These are phyloP conservation scores for Aspergillus ellipticus DNA, from an alignment of 495 filamentous ascomycete genomes.

Conservation along the genomic window DNA sequence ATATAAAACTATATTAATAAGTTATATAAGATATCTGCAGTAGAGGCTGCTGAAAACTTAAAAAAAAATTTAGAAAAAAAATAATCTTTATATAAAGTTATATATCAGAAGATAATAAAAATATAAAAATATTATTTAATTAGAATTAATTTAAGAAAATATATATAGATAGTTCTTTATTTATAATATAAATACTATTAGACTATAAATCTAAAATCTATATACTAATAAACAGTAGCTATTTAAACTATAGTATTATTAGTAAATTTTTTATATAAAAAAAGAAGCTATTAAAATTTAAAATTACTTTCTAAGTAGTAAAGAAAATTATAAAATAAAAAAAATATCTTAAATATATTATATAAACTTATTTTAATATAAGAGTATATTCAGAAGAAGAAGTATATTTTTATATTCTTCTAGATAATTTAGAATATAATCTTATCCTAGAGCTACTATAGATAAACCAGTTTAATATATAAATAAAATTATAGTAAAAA, in stretches of 20 bases:
- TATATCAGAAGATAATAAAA: neutral
- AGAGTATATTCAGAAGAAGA: neutral
- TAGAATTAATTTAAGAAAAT: no score
- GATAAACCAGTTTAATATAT: neutral
- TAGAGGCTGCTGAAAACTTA: neutral
- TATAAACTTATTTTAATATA: constrained; percentile 3
- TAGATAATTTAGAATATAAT: neutral
- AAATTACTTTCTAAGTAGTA: neutral
- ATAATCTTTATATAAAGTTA: constrained; percentile 2
- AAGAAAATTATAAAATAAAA: neutral
- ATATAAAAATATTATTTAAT: no score
- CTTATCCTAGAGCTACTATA: neutral
- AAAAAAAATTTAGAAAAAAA: neutral
- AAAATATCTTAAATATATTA: neutral
- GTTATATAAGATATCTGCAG: neutral
- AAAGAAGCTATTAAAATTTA: neutral
- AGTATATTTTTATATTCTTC: neutral
- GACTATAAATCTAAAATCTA: neutral
- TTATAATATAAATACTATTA: neutral
- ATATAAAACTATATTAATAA: neutral
- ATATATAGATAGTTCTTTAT: no score
- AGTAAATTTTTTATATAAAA: no score
- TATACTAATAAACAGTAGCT: no score
- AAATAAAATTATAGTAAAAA: neutral
- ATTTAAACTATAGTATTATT: no score